phyloP scores from a whole-genome alignment of 2,329 filamentous ascomycete species.

The Aureobasidium sp. region DNA sequence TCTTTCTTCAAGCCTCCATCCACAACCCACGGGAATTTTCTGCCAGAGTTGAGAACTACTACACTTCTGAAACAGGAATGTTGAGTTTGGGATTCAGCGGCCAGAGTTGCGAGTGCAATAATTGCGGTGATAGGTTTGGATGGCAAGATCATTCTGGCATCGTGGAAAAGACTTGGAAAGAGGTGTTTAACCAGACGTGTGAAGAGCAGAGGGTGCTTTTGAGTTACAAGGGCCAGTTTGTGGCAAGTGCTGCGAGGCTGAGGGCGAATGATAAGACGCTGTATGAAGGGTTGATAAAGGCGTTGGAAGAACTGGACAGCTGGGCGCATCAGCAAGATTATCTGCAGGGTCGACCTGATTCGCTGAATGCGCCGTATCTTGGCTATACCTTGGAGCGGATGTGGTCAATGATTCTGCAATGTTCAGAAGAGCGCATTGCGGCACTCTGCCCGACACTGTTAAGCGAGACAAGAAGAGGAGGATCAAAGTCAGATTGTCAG shows the following conservation, averaged over 20 bases:
- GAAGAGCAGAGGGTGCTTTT: constrained; percentile 22
- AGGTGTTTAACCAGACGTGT: constrained; percentile 13
- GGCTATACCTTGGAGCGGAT: background rate
- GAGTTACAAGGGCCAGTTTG: constrained; percentile 41
- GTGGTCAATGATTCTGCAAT: background rate
- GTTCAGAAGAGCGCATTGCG: background rate
- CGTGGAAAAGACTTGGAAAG: constrained; percentile 12
- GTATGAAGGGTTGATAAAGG: background rate
- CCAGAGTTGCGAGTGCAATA: constrained; percentile 31
- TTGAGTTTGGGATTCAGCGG: constrained; percentile 34
- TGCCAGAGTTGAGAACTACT: constrained; percentile 32
- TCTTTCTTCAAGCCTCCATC: constrained; percentile 40
- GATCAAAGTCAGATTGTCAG: background rate
- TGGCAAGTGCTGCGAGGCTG: constrained; percentile 36
- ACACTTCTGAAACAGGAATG: constrained; percentile 34
- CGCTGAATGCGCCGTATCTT: background rate
- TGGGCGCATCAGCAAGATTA: background rate
- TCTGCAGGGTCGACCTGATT: background rate
- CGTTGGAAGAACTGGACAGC: background rate
- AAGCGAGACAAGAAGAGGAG: background rate
- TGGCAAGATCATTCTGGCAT: constrained; percentile 32
- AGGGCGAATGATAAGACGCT: background rate
- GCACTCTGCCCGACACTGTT: background rate
- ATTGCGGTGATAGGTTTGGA: constrained; percentile 32
- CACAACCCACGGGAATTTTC: constrained; percentile 31